These are phyloP conservation scores for Emergomyces pasteurianus DNA, from an alignment of 2,329 filamentous ascomycete species.

Conservation along the genomic window DNA sequence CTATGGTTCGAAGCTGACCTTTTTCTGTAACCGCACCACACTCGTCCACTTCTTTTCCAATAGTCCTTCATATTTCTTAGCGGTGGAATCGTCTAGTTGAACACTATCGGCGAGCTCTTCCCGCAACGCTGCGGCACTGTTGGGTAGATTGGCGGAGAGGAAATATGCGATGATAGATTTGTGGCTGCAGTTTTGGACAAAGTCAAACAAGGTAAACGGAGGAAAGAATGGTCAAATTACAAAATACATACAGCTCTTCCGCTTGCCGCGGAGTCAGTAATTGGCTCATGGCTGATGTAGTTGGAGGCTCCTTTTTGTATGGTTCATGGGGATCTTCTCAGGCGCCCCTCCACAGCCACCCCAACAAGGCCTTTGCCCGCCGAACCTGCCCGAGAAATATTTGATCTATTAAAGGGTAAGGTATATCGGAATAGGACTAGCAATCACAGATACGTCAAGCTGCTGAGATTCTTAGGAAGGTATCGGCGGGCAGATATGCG, in stretches of 20 bases:
- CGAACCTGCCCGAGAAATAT: not conserved
- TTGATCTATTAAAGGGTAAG: not conserved
- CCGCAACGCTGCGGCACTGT: conserved; percentile 58
- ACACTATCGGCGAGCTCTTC: conserved; percentile 60
- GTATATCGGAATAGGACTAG: not conserved
- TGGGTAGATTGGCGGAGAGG: conserved; percentile 57
- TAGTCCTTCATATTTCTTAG: conserved; percentile 88
- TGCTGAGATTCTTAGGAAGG: not conserved
- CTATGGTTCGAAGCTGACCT: conserved; percentile 42
- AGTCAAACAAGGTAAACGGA: too few relatives aligned
- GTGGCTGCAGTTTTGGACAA: conserved; percentile 53
- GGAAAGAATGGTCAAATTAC: not conserved
- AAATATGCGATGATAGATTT: conserved; percentile 90
- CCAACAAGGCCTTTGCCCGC: not conserved
- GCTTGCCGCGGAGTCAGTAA: conserved; percentile 69
- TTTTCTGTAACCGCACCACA: conserved; percentile 87
- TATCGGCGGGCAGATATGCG: not conserved
- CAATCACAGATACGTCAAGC: not conserved
- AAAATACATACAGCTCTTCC: conserved; percentile 34
- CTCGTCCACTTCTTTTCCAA: conserved; percentile 99
- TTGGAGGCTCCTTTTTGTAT: not conserved
- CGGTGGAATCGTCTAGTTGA: conserved; percentile 63
- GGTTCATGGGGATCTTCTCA: not conserved
- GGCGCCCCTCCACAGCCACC: conserved; percentile 4
- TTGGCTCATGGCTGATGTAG: conserved; percentile 48